phyloP scores from a whole-genome alignment of 345 rosid genomes.

The Camelina laxa region DNA sequence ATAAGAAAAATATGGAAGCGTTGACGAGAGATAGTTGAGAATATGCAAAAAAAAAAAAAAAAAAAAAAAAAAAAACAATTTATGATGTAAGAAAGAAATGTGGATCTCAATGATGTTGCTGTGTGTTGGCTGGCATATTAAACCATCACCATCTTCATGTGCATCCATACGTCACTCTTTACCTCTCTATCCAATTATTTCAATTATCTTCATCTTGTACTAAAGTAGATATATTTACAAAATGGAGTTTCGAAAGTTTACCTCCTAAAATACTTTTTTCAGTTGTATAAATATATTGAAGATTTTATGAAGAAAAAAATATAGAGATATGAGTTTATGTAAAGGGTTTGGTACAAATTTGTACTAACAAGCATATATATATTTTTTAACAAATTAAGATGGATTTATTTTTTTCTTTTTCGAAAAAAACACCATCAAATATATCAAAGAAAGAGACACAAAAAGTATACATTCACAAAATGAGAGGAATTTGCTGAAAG shows the following conservation, averaged over 20 bases:
- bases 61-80: background rate
- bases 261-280: background rate
- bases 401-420: background rate
- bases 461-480: conserved; percentile 37
- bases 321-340: background rate
- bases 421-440: conserved; percentile 2
- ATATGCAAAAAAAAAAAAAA: conserved; percentile 5
- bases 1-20: conserved; percentile 11
- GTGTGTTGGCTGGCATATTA: conserved; percentile 47
- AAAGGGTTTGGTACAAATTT: conserved; percentile 20
- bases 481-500: conserved; percentile 39
- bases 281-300: background rate
- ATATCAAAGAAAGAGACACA: conserved; percentile 31
- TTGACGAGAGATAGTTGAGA: conserved; percentile 37
- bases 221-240: background rate
- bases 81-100: conserved; percentile 44
- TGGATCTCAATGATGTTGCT: conserved; percentile 45
- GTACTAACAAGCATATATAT: conserved; percentile 14
- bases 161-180: conserved; percentile 39
- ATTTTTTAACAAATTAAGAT: conserved; percentile 6
- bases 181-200: conserved; percentile 32
- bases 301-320: background rate
- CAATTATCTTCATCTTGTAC: conserved; percentile 11
- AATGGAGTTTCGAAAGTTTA: background rate
- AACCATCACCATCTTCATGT: conserved; percentile 46